Evolutionary conservation across 2,329 filamentous ascomycete genomes (phyloP).

Genomic region (Monilinia laxa): DNA sequence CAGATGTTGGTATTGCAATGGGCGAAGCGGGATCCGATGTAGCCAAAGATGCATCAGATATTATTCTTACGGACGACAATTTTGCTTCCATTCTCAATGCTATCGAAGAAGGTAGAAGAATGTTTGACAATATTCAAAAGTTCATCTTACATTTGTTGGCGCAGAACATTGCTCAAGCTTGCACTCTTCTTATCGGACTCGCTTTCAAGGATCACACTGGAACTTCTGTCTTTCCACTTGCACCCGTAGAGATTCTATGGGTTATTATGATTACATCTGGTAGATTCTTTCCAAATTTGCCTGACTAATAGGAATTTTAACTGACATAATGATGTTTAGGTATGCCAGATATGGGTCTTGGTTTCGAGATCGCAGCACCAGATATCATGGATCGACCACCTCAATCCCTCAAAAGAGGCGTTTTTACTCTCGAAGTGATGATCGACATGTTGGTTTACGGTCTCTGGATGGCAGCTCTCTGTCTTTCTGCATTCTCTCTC

Average conservation of each 20-base stretch:
- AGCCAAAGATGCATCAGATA: constrained; percentile 61
- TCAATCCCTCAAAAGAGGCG: constrained; percentile 63
- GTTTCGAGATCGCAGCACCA: constrained; percentile 70
- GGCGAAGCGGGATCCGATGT: constrained; percentile 62
- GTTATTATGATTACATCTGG: constrained; percentile 92
- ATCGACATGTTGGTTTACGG: constrained; percentile 80
- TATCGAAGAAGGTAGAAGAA: constrained; percentile 68
- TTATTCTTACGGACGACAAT: constrained; percentile 68
- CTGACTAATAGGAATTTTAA: background rate
- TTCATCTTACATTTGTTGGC: constrained; percentile 60
- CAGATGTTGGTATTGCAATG: constrained; percentile 64
- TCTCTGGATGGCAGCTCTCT: constrained; percentile 71
- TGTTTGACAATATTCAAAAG: constrained; percentile 79
- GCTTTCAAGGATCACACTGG: constrained; percentile 71
- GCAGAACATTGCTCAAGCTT: constrained; percentile 81
- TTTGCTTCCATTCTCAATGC: constrained; percentile 72
- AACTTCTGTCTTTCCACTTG: constrained; percentile 81
- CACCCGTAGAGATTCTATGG: constrained; percentile 86
- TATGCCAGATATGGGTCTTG: constrained; percentile 84
- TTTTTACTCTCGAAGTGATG: constrained; percentile 77
- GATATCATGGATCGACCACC: constrained; percentile 80
- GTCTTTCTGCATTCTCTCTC: constrained; percentile 61
- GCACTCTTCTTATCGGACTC: constrained; percentile 76
- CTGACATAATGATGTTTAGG: constrained; percentile 24
- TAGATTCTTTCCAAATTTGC: background rate